Evolutionary conservation across 192 early-diverging fungal species (phyloP).

Genomic region (Coemansia sp.): DNA sequence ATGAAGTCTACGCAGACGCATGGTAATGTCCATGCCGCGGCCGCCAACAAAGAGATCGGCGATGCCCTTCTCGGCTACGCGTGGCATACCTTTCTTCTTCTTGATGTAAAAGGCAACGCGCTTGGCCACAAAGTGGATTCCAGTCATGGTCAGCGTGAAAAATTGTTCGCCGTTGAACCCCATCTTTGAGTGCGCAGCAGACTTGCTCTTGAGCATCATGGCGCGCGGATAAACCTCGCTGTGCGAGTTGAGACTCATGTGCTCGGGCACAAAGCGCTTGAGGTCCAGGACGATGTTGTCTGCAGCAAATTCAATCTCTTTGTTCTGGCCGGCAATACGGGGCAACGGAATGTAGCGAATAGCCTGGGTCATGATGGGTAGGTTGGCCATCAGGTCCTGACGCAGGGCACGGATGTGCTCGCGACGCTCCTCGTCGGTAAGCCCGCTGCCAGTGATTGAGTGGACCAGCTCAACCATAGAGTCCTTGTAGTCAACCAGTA

Average conservation of each 20-base stretch:
- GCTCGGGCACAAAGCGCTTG: slow-evolving; percentile 50
- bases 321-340: slow-evolving; percentile 45
- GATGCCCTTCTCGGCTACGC: slow-evolving; percentile 49
- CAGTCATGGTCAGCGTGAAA: slow-evolving; percentile 42
- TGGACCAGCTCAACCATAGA: slow-evolving; percentile 22
- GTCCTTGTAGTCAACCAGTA: slow-evolving; percentile 38
- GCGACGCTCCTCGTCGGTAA: slow-evolving; percentile 26
- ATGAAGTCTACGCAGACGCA: slow-evolving; percentile 43
- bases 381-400: slow-evolving; percentile 36
- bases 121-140: slow-evolving; percentile 46
- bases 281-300: slow-evolving; percentile 55
- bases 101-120: slow-evolving; percentile 51
- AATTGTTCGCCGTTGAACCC: slow-evolving; percentile 49
- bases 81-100: slow-evolving; percentile 49
- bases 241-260: slow-evolving; percentile 42
- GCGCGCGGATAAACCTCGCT: slow-evolving; percentile 48
- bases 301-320: slow-evolving; percentile 51
- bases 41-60: slow-evolving; percentile 38
- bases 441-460: slow-evolving; percentile 27
- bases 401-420: slow-evolving; percentile 37
- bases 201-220: slow-evolving; percentile 30
- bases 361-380: slow-evolving; percentile 28
- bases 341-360: slow-evolving; percentile 51
- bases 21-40: slow-evolving; percentile 44
- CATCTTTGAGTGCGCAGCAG: slow-evolving; percentile 24